Evolutionary conservation across 305 asterid species (phyloP), one percentile per base, ranked within the genome.

Genomic region (Fraxinus albicans): DNA sequence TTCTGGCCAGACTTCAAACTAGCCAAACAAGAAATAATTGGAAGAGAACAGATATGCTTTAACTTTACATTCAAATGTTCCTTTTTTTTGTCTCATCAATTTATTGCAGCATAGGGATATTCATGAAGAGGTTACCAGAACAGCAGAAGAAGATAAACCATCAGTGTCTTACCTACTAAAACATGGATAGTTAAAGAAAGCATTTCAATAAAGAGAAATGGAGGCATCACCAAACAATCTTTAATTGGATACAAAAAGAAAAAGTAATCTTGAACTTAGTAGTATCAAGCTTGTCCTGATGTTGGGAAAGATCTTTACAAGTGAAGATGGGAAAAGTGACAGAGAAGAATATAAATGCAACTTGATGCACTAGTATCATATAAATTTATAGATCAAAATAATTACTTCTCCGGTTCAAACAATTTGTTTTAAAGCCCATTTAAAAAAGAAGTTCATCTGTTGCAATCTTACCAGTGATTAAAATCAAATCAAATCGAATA

Each of bases 321-420:
- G 50, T 58, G 35, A 7, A 2, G 84, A 65, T 36, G 77, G 58
- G 27, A 10, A 79, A 42, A 34, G 58, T 58, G 34, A 79, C 21
- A 31, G 65, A 77, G 70, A 76, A 58, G 35, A 25, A 65, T 9
- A 65, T 42, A 76, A 36, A 65, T 78, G 25, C 67, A 74, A 47
- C 53, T 67, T 25, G 36, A 82, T 40, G 44, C 82, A 82, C 85
- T 67, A 50, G 78, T 35, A 50, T 80, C 75, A 77, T 23, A 78
- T 72, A 73, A 78, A 35, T 70, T 36, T 34, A 31, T 9, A 15
- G 50, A 35, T 77, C 81, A 21, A 33, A n/a, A 69, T 25, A 85
- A 40, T 6, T 44, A 31, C 63, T 3, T 69, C 27, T 58, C 73
- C 67, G 60, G 44, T 76, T 76, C 36, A 77, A 70, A 77, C 25